Percentiles rank a stretch among this genome's conserved stretches.
Evolutionary conservation across 495 filamentous ascomycete species (phyloP).

Genomic region (Aeminium ludgeri): DNA sequence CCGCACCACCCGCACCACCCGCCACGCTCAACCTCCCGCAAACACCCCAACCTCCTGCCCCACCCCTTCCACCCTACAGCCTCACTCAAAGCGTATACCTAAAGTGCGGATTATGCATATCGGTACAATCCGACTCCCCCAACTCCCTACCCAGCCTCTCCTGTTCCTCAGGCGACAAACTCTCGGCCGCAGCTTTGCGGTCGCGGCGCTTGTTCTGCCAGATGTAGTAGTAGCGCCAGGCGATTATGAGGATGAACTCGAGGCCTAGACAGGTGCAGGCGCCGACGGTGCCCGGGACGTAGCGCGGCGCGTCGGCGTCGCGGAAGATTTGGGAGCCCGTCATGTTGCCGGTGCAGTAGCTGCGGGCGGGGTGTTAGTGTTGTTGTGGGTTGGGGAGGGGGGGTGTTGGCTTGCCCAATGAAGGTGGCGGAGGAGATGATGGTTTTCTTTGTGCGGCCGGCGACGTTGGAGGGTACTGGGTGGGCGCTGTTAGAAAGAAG

Average conservation of each 20-base stretch:
- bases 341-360: conserved; percentile 21
- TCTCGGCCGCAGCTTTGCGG: conserved; percentile 12
- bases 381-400: too few species aligned
- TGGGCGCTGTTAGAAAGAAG: too few species aligned
- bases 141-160: conserved; percentile 21
- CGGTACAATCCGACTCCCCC: conserved; percentile 24
- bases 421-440: conserved; percentile 8
- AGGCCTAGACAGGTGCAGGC: conserved; percentile 20
- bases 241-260: conserved; percentile 17
- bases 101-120: conserved; percentile 24
- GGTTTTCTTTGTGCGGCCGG: conserved; percentile 11
- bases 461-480: conserved; percentile 9
- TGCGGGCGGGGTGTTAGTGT: too few species aligned
- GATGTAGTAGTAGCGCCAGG: conserved; percentile 21
- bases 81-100: conserved; percentile 21
- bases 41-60: too few species aligned
- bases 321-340: conserved; percentile 12
- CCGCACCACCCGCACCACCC: too few species aligned
- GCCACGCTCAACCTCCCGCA: too few species aligned
- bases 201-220: conserved; percentile 19
- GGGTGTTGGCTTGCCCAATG: too few species aligned
- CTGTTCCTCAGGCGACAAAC: conserved; percentile 16
- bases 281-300: conserved; percentile 22
- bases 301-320: conserved; percentile 15
- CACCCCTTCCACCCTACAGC: too few species aligned